A percentile compares a stretch with the other conserved stretches of the same genome.
Conservation (phyloP, 208 protist species). For the Trypanosoma conorhini region DNA sequence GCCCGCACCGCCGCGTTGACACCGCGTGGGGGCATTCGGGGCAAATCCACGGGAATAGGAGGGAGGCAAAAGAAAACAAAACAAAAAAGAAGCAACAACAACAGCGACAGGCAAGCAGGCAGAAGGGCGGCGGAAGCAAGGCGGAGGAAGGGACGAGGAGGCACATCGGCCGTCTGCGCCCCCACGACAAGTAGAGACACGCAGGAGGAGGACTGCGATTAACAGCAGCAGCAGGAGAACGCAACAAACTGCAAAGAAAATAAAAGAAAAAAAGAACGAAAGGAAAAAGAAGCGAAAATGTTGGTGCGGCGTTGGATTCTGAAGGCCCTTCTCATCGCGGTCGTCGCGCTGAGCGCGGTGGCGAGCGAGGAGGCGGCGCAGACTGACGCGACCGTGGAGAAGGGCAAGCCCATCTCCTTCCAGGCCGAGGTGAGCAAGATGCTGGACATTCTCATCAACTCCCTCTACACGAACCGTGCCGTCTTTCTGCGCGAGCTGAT, state of each 20-base stretch:
- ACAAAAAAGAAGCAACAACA: neutral
- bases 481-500: constrained; percentile 99
- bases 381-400: constrained; percentile 9
- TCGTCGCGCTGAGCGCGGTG: constrained; percentile 41
- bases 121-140: no score
- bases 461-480: constrained; percentile 99
- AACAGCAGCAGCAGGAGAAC: neutral
- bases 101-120: neutral
- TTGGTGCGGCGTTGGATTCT: constrained; percentile 8
- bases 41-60: neutral
- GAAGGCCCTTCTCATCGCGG: constrained; percentile 35
- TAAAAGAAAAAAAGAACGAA: neutral
- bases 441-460: constrained; percentile 99
- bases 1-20: neutral
- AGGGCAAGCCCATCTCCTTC: constrained; percentile 86
- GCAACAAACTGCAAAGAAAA: neutral
- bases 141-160: no score
- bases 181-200: no score
- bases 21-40: neutral
- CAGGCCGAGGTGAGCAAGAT: constrained; percentile 97
- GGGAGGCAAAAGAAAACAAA: neutral
- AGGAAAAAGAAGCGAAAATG: neutral
- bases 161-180: no score
- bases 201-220: neutral
- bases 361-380: constrained; percentile 15